Evolutionary conservation across 768 basidiomycete genomes (phyloP).

Genomic region (Boletus pseudopeckii): DNA sequence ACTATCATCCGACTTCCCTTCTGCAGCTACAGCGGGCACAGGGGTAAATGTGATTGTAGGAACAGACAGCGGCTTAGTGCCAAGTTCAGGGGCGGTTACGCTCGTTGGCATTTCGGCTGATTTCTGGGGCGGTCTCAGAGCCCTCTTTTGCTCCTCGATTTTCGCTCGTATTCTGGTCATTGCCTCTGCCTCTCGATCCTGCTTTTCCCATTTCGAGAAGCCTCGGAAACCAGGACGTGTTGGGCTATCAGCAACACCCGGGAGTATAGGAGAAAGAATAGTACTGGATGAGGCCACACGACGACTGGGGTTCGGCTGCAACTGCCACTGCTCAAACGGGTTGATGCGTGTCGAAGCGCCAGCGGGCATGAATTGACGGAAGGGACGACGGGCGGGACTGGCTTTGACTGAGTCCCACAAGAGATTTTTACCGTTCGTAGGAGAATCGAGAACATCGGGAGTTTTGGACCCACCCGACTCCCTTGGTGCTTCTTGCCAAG

Average conservation of each 20-base stretch:
- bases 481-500: conserved; percentile 62
- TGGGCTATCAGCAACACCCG: conserved; percentile 51
- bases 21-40: conserved; percentile 11
- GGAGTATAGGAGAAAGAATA: conserved; percentile 25
- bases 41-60: conserved; percentile 31
- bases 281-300: conserved; percentile 41
- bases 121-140: conserved; percentile 35
- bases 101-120: conserved; percentile 29
- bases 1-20: conserved; percentile 4
- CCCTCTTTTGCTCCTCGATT: conserved; percentile 44
- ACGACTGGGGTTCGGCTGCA: conserved; percentile 37
- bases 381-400: conserved; percentile 40
- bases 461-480: conserved; percentile 42
- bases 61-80: conserved; percentile 18
- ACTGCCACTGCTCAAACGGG: conserved; percentile 41
- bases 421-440: conserved; percentile 58
- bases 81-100: conserved; percentile 22
- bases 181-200: conserved; percentile 77
- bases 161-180: conserved; percentile 66
- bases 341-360: conserved; percentile 46
- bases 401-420: conserved; percentile 61
- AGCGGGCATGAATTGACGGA: conserved; percentile 47
- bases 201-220: conserved; percentile 83
- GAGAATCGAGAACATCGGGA: conserved; percentile 38
- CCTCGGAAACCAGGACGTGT: conserved; percentile 43